Conservation (phyloP, 805 yeast genomes). For the Ogataea naganishii region DNA sequence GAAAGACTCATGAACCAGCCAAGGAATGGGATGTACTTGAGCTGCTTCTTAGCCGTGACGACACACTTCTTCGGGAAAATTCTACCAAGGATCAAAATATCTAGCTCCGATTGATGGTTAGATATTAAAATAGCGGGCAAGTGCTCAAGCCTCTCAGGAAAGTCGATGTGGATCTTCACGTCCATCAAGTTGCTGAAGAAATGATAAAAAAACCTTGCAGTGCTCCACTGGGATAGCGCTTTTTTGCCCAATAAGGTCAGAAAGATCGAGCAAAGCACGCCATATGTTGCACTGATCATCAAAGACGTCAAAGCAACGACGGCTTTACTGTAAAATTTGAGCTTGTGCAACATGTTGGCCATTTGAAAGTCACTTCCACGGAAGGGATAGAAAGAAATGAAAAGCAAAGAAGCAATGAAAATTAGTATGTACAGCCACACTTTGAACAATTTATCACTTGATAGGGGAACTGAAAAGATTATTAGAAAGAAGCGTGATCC, state of each 20-base stretch:
- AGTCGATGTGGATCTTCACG: conserved; percentile 57
- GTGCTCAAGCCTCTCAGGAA: conserved; percentile 48
- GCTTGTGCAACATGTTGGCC: conserved; percentile 16
- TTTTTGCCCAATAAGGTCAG: conserved; percentile 64
- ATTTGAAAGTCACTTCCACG: too few relatives aligned
- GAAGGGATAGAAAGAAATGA: too few relatives aligned
- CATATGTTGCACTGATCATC: conserved; percentile 59
- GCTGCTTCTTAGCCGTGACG: conserved; percentile 84
- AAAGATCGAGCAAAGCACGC: conserved; percentile 65
- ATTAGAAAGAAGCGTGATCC: too few relatives aligned
- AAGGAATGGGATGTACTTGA: conserved; percentile 77
- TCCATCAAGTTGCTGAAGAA: conserved; percentile 57
- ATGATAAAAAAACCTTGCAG: conserved; percentile 74
- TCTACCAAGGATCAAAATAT: conserved; percentile 71
- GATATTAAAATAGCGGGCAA: conserved; percentile 75
- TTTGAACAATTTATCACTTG: too few relatives aligned
- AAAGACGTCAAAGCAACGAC: conserved; percentile 44
- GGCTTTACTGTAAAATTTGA: conserved; percentile 50
- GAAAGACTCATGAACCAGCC: conserved; percentile 96
- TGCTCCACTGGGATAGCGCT: conserved; percentile 79
- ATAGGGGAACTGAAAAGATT: too few relatives aligned
- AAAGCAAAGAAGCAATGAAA: too few relatives aligned
- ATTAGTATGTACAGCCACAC: too few relatives aligned
- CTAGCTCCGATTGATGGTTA: conserved; percentile 89
- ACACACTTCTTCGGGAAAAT: conserved; percentile 83